Evolutionary conservation across 1,139 yeast genomes (phyloP).

Genomic region (Saccharomyces hybrid): DNA sequence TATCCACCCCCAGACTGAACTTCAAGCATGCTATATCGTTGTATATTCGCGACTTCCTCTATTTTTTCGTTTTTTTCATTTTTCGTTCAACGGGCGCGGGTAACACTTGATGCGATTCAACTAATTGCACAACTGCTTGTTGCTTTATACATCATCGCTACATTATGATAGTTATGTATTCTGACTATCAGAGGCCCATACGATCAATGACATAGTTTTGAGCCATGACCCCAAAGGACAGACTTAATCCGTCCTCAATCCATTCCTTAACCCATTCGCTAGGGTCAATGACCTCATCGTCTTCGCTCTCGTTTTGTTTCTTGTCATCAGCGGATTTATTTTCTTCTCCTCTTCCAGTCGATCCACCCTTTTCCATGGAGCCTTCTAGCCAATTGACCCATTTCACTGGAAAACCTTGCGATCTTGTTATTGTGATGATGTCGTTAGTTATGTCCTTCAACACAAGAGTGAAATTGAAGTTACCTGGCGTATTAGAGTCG

Average conservation of each 20-base stretch:
- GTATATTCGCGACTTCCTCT: background rate
- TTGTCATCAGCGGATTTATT: conserved; percentile 7
- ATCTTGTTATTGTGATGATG: conserved; percentile 62
- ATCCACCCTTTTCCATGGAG: conserved; percentile 11
- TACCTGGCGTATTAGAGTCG: conserved; percentile 37
- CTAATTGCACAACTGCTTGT: background rate
- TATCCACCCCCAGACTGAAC: background rate
- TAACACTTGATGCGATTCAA: background rate
- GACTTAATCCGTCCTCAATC: conserved; percentile 75
- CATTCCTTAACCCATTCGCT: conserved; percentile 93
- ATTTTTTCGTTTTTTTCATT: background rate
- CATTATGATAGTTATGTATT: background rate
- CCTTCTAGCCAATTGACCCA: conserved; percentile 86
- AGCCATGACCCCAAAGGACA: conserved; percentile 78
- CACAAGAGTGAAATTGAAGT: conserved; percentile 62
- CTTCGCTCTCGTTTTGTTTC: conserved; percentile 24
- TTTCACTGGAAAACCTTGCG: conserved; percentile 82
- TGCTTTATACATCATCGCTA: background rate
- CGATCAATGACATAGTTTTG: conserved; percentile 86
- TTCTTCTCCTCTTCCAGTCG: conserved; percentile 6
- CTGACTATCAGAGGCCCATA: conserved; percentile 52
- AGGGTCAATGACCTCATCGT: conserved; percentile 62
- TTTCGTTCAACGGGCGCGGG: background rate
- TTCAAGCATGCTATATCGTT: background rate
- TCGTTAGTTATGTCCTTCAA: conserved; percentile 73